Evolutionary conservation across 192 early-diverging fungal genomes (phyloP).

Genomic region (Coemansia sp.): DNA sequence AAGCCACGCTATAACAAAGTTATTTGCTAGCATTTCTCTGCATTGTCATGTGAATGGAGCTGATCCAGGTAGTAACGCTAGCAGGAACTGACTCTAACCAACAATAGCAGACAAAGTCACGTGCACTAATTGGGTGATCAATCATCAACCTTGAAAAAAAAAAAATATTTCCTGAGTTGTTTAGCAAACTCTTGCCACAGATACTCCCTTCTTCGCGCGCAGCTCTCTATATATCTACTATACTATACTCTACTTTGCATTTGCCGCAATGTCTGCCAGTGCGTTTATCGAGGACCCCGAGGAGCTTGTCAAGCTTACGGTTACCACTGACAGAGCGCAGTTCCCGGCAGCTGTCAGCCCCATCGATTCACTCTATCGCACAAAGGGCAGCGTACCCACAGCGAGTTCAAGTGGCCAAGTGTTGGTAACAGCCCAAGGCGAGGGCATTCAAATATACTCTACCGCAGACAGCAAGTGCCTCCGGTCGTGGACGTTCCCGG

Average conservation of each 20-base stretch:
- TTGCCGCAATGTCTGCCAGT: slow-evolving; percentile 27
- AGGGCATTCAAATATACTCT: slow-evolving; percentile 55
- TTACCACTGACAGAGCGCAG: slow-evolving; percentile 33
- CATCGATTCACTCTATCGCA: slow-evolving; percentile 31
- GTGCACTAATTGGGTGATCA: slow-evolving; percentile 5
- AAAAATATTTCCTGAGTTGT: slow-evolving; percentile 6
- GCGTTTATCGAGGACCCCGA: slow-evolving; percentile 48
- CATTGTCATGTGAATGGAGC: background rate
- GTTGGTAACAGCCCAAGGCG: slow-evolving; percentile 46
- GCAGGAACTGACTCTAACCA: background rate
- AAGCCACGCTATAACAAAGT: background rate
- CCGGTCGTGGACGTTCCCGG: slow-evolving; percentile 56
- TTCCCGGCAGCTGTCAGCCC: slow-evolving; percentile 53
- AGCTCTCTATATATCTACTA: background rate
- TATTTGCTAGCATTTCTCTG: background rate
- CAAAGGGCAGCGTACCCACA: background rate
- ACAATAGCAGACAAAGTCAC: background rate
- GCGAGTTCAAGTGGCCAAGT: slow-evolving; percentile 27
- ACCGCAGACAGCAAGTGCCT: slow-evolving; percentile 53
- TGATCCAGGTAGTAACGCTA: background rate
- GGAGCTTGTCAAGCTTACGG: slow-evolving; percentile 52
- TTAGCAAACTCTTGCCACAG: background rate
- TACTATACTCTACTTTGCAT: background rate
- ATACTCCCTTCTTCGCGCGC: background rate
- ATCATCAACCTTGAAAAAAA: background rate